Evolutionary conservation across 2,329 filamentous ascomycete genomes (phyloP).

Genomic region (Apiospora rasikravindrae): DNA sequence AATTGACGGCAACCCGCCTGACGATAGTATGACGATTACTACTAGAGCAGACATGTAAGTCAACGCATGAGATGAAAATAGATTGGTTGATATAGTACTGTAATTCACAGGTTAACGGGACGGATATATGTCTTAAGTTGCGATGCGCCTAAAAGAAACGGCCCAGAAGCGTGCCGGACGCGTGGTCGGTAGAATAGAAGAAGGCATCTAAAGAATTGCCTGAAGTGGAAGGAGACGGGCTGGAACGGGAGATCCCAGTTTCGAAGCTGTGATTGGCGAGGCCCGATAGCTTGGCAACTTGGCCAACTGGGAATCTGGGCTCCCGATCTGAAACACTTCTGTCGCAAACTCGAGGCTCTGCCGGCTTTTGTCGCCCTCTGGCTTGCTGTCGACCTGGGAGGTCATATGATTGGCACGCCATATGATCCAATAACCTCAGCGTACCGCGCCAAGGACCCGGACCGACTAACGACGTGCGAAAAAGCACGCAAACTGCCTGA

Average conservation of each 20-base stretch:
- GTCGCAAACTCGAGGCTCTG: conserved; percentile 7
- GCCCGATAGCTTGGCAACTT: neutral
- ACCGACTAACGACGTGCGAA: neutral
- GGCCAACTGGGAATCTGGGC: too few relatives aligned
- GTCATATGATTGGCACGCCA: conserved; percentile 11
- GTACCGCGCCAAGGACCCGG: neutral
- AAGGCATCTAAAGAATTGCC: conserved; percentile 7
- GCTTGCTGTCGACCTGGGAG: neutral
- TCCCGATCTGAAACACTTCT: conserved; percentile 9
- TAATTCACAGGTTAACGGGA: neutral
- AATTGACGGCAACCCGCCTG: neutral
- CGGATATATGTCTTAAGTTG: neutral
- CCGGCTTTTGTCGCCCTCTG: neutral
- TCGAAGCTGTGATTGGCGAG: neutral
- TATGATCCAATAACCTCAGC: neutral
- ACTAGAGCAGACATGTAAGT: neutral
- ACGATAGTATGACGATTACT: neutral
- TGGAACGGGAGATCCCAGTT: neutral
- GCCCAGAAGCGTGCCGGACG: neutral
- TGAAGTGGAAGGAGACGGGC: conserved; percentile 1
- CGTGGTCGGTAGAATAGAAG: neutral
- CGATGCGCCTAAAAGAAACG: neutral
- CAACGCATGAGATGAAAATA: neutral
- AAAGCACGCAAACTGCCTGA: conserved; percentile 7
- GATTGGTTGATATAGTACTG: neutral